phyloP scores from a whole-genome alignment of 2,329 filamentous ascomycete genomes.

The Chaetomium sp. region DNA sequence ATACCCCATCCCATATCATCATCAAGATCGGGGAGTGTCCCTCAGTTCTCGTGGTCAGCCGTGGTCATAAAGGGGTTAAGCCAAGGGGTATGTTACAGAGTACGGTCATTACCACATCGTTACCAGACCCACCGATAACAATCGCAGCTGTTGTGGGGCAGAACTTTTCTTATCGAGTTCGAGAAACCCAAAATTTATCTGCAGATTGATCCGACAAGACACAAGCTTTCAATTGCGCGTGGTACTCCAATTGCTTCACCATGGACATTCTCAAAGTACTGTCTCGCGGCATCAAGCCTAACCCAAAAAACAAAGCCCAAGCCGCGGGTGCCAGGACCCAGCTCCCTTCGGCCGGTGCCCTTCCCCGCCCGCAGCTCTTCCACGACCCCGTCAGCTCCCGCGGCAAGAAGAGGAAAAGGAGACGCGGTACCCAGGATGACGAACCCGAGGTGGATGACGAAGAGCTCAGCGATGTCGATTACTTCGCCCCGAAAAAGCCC shows the following conservation, averaged over 20 bases:
- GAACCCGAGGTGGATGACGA: slow-evolving; percentile 38
- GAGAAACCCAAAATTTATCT: slow-evolving; percentile 17
- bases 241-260: slow-evolving; percentile 13
- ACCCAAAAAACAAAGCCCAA: slow-evolving; percentile 44
- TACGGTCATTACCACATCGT: not conserved
- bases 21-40: not conserved
- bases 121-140: slow-evolving; percentile 17
- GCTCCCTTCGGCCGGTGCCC: slow-evolving; percentile 66
- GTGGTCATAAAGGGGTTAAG: not conserved
- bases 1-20: slow-evolving; percentile 11
- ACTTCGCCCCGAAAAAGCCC: slow-evolving; percentile 57
- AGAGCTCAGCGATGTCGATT: slow-evolving; percentile 56
- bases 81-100: not conserved
- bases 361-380: slow-evolving; percentile 69
- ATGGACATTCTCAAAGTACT: slow-evolving; percentile 77
- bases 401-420: slow-evolving; percentile 60
- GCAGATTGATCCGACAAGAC: not conserved
- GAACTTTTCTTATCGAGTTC: slow-evolving; percentile 29
- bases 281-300: slow-evolving; percentile 67
- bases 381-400: slow-evolving; percentile 54
- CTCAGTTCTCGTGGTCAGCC: not conserved
- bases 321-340: slow-evolving; percentile 44
- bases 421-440: slow-evolving; percentile 38
- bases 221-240: not conserved
- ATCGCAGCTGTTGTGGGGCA: slow-evolving; percentile 25